Percentiles rank a stretch among this genome's conserved stretches.
Evolutionary conservation across 2,329 filamentous ascomycete species (phyloP).

Genomic region (Ophiostoma fasciatum): DNA sequence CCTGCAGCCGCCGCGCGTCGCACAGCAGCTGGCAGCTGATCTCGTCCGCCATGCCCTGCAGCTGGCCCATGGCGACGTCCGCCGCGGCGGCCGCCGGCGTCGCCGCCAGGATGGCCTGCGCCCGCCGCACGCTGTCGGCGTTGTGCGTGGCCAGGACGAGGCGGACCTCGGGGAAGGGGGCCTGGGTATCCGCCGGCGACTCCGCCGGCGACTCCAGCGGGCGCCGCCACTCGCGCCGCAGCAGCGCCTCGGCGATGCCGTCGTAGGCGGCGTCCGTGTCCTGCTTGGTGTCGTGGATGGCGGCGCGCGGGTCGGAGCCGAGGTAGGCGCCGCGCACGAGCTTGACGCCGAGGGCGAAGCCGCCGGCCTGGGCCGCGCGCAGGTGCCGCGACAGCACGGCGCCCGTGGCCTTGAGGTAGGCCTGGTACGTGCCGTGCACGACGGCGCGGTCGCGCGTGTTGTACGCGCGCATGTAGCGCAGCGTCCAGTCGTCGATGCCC

Average conservation of each 20-base stretch:
- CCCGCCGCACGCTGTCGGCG: slow-evolving; percentile 48
- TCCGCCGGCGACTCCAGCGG: slow-evolving; percentile 27
- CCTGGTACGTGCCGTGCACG: slow-evolving; percentile 70
- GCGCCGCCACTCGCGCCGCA: slow-evolving; percentile 46
- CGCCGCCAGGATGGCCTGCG: slow-evolving; percentile 34
- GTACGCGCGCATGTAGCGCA: slow-evolving; percentile 62
- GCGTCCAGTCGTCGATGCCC: slow-evolving; percentile 68
- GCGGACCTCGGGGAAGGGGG: slow-evolving; percentile 39
- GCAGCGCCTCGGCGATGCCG: slow-evolving; percentile 49
- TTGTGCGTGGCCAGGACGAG: slow-evolving; percentile 79
- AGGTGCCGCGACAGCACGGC: slow-evolving; percentile 45
- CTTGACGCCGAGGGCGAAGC: slow-evolving; percentile 58
- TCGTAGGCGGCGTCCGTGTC: slow-evolving; percentile 63
- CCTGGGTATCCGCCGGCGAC: slow-evolving; percentile 11
- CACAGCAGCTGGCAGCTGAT: slow-evolving; percentile 51
- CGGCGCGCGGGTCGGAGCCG: slow-evolving; percentile 50
- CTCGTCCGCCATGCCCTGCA: slow-evolving; percentile 94
- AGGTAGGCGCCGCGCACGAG: slow-evolving; percentile 64
- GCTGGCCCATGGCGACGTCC: slow-evolving; percentile 54
- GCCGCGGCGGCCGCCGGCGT: slow-evolving; percentile 24
- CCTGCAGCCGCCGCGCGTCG: slow-evolving; percentile 4
- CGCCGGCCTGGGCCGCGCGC: slow-evolving; percentile 37
- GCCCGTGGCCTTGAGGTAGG: slow-evolving; percentile 54
- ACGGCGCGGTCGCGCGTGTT: slow-evolving; percentile 52
- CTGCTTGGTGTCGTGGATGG: slow-evolving; percentile 58